A percentile compares a stretch with the other conserved stretches of the same genome.
Evolutionary conservation across 2,329 filamentous ascomycete genomes (phyloP).

Genomic region (Stachybotrys elegans): DNA sequence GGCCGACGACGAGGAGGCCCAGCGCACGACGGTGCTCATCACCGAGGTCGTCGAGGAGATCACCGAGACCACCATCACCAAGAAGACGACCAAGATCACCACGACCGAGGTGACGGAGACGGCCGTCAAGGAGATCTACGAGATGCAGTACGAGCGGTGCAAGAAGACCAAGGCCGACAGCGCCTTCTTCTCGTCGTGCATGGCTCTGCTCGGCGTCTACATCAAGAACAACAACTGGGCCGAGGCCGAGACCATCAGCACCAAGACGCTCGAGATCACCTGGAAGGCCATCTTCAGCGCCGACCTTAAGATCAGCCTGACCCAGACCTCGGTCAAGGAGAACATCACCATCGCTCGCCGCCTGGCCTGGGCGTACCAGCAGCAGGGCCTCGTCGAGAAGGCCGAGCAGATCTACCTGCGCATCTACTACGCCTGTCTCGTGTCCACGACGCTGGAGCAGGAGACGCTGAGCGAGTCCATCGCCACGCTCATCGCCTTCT

Average conservation of each 20-base stretch:
- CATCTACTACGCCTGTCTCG: constrained; percentile 28
- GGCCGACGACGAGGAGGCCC: constrained; percentile 25
- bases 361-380: constrained; percentile 29
- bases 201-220: constrained; percentile 27
- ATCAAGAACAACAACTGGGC: constrained; percentile 24
- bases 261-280: constrained; percentile 29
- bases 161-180: constrained; percentile 25
- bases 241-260: constrained; percentile 29
- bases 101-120: constrained; percentile 25
- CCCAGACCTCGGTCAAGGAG: constrained; percentile 25
- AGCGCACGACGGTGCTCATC: constrained; percentile 27
- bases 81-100: constrained; percentile 25
- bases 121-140: constrained; percentile 27
- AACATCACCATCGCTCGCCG: constrained; percentile 25
- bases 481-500: constrained; percentile 24
- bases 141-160: constrained; percentile 28
- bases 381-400: constrained; percentile 28
- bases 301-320: constrained; percentile 22
- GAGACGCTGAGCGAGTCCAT: constrained; percentile 21
- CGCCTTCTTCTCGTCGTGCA: constrained; percentile 27
- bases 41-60: constrained; percentile 34
- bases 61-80: constrained; percentile 24
- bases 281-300: constrained; percentile 30
- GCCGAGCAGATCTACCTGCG: constrained; percentile 32
- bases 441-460: constrained; percentile 24